Conservation (phyloP, 2,329 filamentous ascomycete species). For the Colletotrichum sp. region DNA sequence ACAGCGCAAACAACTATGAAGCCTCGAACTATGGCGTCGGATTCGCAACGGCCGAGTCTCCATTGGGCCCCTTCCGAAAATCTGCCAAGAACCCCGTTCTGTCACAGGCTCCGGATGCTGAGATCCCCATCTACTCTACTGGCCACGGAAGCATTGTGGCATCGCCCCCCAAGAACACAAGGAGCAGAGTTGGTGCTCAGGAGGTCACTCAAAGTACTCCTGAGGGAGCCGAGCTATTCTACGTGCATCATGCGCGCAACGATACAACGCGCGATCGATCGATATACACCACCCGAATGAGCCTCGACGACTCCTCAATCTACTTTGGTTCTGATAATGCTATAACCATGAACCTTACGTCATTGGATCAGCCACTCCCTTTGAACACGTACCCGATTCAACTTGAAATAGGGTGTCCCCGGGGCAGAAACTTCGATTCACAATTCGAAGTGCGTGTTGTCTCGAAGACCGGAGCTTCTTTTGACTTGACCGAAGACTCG, state of each 20-base stretch:
- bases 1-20: slow-evolving; percentile 40
- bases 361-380: slow-evolving; percentile 35
- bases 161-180: slow-evolving; percentile 28
- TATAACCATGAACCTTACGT: slow-evolving; percentile 33
- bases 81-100: slow-evolving; percentile 35
- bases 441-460: slow-evolving; percentile 24
- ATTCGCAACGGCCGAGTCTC: slow-evolving; percentile 35
- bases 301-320: slow-evolving; percentile 25
- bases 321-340: slow-evolving; percentile 31
- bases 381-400: slow-evolving; percentile 32
- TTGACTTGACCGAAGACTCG: slow-evolving; percentile 27
- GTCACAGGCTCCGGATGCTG: slow-evolving; percentile 30
- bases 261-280: slow-evolving; percentile 29
- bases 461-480: slow-evolving; percentile 24
- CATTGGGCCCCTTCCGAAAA: slow-evolving; percentile 37
- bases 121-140: slow-evolving; percentile 36
- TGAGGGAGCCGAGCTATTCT: slow-evolving; percentile 35
- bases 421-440: not conserved
- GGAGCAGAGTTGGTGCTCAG: slow-evolving; percentile 28
- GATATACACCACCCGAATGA: slow-evolving; percentile 38
- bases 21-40: slow-evolving; percentile 42
- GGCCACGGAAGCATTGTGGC: slow-evolving; percentile 39
- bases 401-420: slow-evolving; percentile 22
- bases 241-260: slow-evolving; percentile 38
- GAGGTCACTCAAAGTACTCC: slow-evolving; percentile 35